Evolutionary conservation across 2,329 filamentous ascomycete genomes (phyloP).

Genomic region (Fusarium tricinctum): DNA sequence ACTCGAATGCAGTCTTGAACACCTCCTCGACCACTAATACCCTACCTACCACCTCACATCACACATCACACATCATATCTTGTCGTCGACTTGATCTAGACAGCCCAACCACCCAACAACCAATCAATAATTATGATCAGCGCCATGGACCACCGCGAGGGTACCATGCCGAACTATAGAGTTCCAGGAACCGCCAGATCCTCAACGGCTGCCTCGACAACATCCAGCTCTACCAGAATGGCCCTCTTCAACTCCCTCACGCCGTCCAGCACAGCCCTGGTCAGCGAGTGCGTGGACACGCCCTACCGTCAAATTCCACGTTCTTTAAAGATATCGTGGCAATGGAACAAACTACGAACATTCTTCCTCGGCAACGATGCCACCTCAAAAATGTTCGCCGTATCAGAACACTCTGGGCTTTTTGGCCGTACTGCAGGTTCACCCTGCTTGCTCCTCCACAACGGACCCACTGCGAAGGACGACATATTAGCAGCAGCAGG

Average conservation of each 20-base stretch:
- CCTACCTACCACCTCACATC: neutral
- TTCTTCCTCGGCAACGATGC: slow-evolving; percentile 37
- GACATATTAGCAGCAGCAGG: slow-evolving; percentile 36
- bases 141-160: slow-evolving; percentile 22
- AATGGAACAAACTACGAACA: slow-evolving; percentile 40
- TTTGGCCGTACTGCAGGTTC: slow-evolving; percentile 26
- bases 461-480: slow-evolving; percentile 34
- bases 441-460: slow-evolving; percentile 38
- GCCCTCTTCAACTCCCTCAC: slow-evolving; percentile 38
- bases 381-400: slow-evolving; percentile 38
- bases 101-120: too few relatives aligned
- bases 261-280: slow-evolving; percentile 37
- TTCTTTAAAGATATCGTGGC: slow-evolving; percentile 39
- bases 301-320: slow-evolving; percentile 35
- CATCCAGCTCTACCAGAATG: slow-evolving; percentile 34
- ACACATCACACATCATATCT: neutral
- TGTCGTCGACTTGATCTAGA: neutral
- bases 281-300: slow-evolving; percentile 33
- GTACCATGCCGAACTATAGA: slow-evolving; percentile 19
- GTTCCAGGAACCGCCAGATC: slow-evolving; percentile 30
- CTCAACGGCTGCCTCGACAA: slow-evolving; percentile 35
- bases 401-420: slow-evolving; percentile 39
- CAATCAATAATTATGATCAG: slow-evolving; percentile 17
- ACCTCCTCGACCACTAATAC: slow-evolving; percentile 7
- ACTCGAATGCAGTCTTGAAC: slow-evolving; percentile 12